These are phyloP conservation scores for Myochromella boudieri DNA, from an alignment of 768 basidiomycete genomes.

Conservation along the genomic window DNA sequence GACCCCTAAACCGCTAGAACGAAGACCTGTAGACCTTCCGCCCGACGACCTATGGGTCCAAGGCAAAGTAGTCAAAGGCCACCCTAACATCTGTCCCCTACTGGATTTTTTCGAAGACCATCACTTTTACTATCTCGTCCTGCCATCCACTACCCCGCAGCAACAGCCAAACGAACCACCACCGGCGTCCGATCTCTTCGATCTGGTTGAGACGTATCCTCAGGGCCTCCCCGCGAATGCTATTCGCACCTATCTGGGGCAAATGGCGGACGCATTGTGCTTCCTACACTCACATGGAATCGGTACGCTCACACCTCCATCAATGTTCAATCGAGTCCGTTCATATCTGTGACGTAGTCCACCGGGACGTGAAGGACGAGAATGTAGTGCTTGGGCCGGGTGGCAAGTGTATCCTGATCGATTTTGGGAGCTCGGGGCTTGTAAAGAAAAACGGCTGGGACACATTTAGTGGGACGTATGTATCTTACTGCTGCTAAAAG, in stretches of 20 bases:
- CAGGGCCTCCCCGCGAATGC: slow-evolving; percentile 75
- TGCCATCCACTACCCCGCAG: slow-evolving; percentile 74
- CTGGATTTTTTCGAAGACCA: slow-evolving; percentile 97
- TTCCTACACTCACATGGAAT: slow-evolving; percentile 94
- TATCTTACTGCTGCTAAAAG: slow-evolving; percentile 19
- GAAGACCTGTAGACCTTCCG: slow-evolving; percentile 7
- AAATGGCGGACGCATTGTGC: slow-evolving; percentile 86
- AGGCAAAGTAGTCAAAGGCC: slow-evolving; percentile 75
- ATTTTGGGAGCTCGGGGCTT: slow-evolving; percentile 92
- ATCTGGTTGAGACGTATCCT: slow-evolving; percentile 88
- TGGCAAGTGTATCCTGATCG: slow-evolving; percentile 89
- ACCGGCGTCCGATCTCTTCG: slow-evolving; percentile 85
- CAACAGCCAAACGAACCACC: slow-evolving; percentile 48
- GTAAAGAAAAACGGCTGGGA: slow-evolving; percentile 87
- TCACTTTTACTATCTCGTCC: slow-evolving; percentile 93
- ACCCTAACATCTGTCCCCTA: slow-evolving; percentile 93
- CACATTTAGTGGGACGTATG: slow-evolving; percentile 91
- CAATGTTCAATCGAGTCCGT: background rate
- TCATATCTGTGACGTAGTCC: slow-evolving; percentile 50
- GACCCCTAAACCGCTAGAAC: slow-evolving; percentile 16
- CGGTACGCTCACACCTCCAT: slow-evolving; percentile 46
- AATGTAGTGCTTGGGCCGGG: slow-evolving; percentile 83
- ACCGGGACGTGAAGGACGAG: slow-evolving; percentile 98
- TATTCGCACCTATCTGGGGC: slow-evolving; percentile 84
- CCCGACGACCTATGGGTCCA: slow-evolving; percentile 58